phyloP scores from a whole-genome alignment of 129 eudicot species.

The Erigeron canadensis region DNA sequence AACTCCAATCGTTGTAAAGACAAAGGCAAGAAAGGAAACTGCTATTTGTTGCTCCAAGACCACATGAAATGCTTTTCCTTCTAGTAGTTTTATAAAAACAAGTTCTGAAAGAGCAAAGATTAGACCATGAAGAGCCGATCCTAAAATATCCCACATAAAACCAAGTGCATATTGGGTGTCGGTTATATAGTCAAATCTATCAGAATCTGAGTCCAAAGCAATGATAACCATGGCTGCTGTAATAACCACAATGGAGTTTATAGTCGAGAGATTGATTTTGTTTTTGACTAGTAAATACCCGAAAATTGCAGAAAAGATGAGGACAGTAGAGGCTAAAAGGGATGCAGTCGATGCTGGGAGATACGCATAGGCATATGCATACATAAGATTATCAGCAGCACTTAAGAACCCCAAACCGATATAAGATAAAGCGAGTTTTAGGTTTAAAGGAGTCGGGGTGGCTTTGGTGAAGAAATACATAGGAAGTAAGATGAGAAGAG shows the following conservation, averaged over 20 bases:
- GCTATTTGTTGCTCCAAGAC: conserved; percentile 90
- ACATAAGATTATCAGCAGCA: conserved; percentile 88
- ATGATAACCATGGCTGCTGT: conserved; percentile 87
- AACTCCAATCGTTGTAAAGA: conserved; percentile 74
- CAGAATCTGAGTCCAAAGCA: conserved; percentile 79
- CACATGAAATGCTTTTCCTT: conserved; percentile 74
- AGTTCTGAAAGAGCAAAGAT: conserved; percentile 90
- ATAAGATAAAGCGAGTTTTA: conserved; percentile 58
- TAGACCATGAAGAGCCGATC: conserved; percentile 87
- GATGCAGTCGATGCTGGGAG: conserved; percentile 95
- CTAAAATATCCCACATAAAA: conserved; percentile 70
- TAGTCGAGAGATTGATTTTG: conserved; percentile 62
- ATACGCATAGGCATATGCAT: conserved; percentile 89
- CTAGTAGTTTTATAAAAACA: conserved; percentile 60
- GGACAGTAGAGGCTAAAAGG: conserved; percentile 74
- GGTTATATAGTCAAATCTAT: conserved; percentile 51
- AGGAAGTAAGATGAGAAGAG: conserved; percentile 57
- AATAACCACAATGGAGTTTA: conserved; percentile 71
- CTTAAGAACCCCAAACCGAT: conserved; percentile 67
- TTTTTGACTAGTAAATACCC: conserved; percentile 73
- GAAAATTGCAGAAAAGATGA: conserved; percentile 70
- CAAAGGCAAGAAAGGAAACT: conserved; percentile 77
- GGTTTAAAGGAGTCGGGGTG: conserved; percentile 61
- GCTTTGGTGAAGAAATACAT: conserved; percentile 57
- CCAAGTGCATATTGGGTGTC: conserved; percentile 63